Evolutionary conservation across 2,329 filamentous ascomycete genomes (phyloP).

Genomic region (Lachnellula willkommii): DNA sequence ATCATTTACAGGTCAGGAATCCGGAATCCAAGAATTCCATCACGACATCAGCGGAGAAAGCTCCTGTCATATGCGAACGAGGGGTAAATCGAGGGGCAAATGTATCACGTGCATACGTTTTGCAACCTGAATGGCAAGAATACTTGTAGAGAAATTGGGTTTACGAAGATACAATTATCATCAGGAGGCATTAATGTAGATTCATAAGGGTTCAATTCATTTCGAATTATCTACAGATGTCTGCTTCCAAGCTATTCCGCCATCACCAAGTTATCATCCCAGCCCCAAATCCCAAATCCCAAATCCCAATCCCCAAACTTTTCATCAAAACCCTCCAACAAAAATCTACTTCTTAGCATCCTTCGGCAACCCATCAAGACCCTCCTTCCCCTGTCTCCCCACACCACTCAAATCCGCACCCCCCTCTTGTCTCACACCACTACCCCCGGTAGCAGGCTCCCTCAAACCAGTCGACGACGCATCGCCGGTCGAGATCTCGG

Average conservation of each 20-base stretch:
- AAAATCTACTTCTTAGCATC: conserved; percentile 35
- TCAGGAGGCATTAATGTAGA: too few species aligned
- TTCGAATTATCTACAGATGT: too few species aligned
- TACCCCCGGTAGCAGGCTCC: conserved; percentile 54
- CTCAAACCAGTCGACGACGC: conserved; percentile 49
- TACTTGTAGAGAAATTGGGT: too few species aligned
- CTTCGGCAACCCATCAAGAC: conserved; percentile 49
- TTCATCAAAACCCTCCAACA: neutral
- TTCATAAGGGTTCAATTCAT: too few species aligned
- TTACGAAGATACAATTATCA: too few species aligned
- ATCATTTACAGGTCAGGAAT: too few species aligned
- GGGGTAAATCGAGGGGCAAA: conserved; percentile 3
- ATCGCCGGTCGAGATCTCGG: conserved; percentile 47
- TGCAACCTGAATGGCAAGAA: too few species aligned
- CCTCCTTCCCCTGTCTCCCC: conserved; percentile 58
- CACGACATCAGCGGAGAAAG: too few species aligned
- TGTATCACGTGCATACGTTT: neutral
- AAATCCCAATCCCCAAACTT: neutral
- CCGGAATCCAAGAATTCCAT: too few species aligned
- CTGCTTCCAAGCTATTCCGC: too few species aligned
- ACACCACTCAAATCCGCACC: conserved; percentile 53
- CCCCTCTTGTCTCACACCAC: conserved; percentile 42
- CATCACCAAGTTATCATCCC: too few species aligned
- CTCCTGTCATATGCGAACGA: neutral
- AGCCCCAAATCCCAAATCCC: neutral